phyloP scores from a whole-genome alignment of 176 grass and related monocot genomes.

The Eleusine indica region DNA sequence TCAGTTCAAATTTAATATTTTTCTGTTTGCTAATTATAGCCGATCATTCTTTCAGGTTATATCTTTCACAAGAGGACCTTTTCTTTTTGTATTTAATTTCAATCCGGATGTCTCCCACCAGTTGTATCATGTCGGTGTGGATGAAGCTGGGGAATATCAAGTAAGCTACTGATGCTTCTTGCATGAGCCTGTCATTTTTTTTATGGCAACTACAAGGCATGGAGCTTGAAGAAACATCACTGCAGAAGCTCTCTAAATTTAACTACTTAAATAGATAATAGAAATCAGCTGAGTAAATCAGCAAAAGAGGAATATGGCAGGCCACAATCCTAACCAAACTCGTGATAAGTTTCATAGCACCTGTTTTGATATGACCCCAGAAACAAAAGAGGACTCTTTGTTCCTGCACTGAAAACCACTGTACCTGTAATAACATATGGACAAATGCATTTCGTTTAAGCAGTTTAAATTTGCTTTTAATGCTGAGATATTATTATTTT shows the following conservation, averaged over 20 bases:
- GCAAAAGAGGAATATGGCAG: neutral
- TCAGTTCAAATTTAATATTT: neutral
- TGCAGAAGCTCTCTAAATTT: neutral
- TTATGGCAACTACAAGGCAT: neutral
- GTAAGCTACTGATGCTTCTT: constrained; percentile 38
- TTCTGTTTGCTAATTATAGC: neutral
- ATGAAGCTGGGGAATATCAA: constrained; percentile 95
- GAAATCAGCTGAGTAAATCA: neutral
- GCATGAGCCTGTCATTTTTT: constrained; percentile 36
- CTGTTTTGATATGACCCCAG: neutral
- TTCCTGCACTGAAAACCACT: neutral
- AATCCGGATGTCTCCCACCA: constrained; percentile 66
- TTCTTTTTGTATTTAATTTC: constrained; percentile 90
- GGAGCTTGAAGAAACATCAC: neutral
- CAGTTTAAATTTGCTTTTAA: neutral
- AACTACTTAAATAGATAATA: neutral
- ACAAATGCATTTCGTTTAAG: neutral
- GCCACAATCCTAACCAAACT: neutral
- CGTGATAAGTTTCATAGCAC: neutral
- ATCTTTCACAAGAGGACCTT: constrained; percentile 75
- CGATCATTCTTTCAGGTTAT: constrained; percentile 58
- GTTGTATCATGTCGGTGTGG: constrained; percentile 71
- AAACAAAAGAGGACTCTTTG: neutral
- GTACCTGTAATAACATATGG: neutral
- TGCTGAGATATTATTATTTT: neutral